phyloP scores from a whole-genome alignment of 257 asterid species.

The Sherardia arvensis region DNA sequence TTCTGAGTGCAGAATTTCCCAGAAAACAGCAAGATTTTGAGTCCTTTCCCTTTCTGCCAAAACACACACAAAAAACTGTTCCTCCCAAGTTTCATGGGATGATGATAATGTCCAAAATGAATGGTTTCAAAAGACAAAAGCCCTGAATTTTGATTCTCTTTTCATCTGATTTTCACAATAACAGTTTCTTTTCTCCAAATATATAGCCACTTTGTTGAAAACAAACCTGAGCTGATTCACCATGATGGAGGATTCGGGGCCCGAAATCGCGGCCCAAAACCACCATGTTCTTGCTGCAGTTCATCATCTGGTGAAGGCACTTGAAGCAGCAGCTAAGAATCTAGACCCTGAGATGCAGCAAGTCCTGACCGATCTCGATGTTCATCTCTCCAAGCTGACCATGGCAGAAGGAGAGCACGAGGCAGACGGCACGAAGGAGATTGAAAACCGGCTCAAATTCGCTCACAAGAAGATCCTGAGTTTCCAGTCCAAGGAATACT shows the following conservation, averaged over 20 bases:
- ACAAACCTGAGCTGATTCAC: not conserved
- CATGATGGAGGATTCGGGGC: constrained; percentile 23
- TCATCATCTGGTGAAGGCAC: constrained; percentile 47
- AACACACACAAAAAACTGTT: not conserved
- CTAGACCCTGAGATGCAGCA: constrained; percentile 22
- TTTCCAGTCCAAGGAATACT: constrained; percentile 23
- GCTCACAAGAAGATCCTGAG: constrained; percentile 30
- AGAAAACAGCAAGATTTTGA: constrained; percentile 9
- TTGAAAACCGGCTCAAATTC: constrained; percentile 27
- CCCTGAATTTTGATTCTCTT: not conserved
- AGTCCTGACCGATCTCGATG: constrained; percentile 29
- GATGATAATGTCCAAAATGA: not conserved
- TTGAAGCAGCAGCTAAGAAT: constrained; percentile 24
- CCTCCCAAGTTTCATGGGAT: not conserved
- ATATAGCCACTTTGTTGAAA: not conserved
- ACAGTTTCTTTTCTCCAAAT: not conserved
- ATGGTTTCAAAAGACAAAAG: constrained; percentile 6
- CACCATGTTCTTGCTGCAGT: constrained; percentile 48
- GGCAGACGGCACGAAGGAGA: constrained; percentile 16
- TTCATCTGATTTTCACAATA: not conserved
- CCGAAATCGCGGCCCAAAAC: constrained; percentile 24
- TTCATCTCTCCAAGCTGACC: constrained; percentile 29
- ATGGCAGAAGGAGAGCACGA: constrained; percentile 15
- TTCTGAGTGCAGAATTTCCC: constrained; percentile 7
- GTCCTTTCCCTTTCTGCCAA: not conserved